phyloP scores from a whole-genome alignment of 768 basidiomycete genomes.

The Kwoniella sp. region DNA sequence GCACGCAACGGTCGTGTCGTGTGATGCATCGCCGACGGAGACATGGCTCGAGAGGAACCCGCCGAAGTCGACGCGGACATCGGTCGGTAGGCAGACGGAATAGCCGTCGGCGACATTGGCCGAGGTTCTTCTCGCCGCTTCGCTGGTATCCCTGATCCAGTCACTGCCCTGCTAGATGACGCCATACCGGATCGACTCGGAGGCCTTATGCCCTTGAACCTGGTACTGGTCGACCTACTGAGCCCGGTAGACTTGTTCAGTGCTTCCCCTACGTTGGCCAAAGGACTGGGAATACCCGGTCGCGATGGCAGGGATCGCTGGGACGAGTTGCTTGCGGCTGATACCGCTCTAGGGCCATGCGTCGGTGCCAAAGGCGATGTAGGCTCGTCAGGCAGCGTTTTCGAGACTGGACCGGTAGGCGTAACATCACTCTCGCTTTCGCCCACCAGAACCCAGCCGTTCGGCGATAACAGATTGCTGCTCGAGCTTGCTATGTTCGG shows the following conservation, averaged over 20 bases:
- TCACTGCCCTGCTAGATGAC: background rate
- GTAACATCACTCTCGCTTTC: slow-evolving; percentile 20
- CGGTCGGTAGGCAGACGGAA: slow-evolving; percentile 15
- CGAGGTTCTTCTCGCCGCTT: background rate
- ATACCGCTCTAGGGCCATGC: slow-evolving; percentile 28
- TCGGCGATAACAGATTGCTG: slow-evolving; percentile 23
- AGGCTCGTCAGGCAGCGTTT: background rate
- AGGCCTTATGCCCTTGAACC: slow-evolving; percentile 1
- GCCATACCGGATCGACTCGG: background rate
- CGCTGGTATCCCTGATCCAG: background rate
- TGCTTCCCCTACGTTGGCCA: slow-evolving; percentile 8
- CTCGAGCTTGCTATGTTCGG: slow-evolving; percentile 5
- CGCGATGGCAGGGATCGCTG: slow-evolving; percentile 28
- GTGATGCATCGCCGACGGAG: slow-evolving; percentile 25
- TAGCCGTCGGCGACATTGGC: slow-evolving; percentile 22
- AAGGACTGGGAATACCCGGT: slow-evolving; percentile 41
- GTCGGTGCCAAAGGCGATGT: no score
- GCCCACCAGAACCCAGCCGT: slow-evolving; percentile 37
- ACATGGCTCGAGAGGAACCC: slow-evolving; percentile 21
- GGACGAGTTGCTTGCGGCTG: slow-evolving; percentile 26
- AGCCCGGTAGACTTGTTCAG: slow-evolving; percentile 8
- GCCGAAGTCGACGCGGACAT: slow-evolving; percentile 13
- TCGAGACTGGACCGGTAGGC: slow-evolving; percentile 5
- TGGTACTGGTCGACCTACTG: slow-evolving; percentile 6
- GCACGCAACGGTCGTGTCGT: slow-evolving; percentile 11